These are phyloP conservation scores for Vitis rupestris DNA, from an alignment of 164 flowering plant species.

Conservation along the genomic window DNA sequence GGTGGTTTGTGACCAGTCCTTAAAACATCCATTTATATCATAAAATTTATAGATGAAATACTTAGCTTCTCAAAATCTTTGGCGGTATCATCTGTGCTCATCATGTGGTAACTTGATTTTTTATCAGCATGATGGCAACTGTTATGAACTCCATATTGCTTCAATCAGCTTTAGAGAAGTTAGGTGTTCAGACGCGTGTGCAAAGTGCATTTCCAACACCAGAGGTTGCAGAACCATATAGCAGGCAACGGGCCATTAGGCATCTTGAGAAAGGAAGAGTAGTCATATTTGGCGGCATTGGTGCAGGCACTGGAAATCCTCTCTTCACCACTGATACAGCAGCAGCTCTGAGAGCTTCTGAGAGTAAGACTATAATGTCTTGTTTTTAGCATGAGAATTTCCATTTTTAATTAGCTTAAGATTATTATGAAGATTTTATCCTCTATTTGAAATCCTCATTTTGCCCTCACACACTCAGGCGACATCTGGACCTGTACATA, in stretches of 20 bases:
- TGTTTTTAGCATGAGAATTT: too few relatives aligned
- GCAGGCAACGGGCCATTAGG: constrained; percentile 72
- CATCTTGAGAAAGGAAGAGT: constrained; percentile 97
- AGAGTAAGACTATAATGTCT: constrained; percentile 44
- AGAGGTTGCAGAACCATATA: constrained; percentile 85
- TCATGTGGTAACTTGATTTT: neutral
- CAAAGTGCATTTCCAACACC: constrained; percentile 74
- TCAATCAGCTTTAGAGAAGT: constrained; percentile 83
- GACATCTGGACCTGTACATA: too few relatives aligned
- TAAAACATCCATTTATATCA: too few relatives aligned
- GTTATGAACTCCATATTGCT: constrained; percentile 89
- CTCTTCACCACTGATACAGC: constrained; percentile 89
- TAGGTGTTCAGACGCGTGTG: constrained; percentile 79
- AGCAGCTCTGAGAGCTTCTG: constrained; percentile 91
- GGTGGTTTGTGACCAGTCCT: too few relatives aligned
- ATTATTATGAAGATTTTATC: too few relatives aligned
- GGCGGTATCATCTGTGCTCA: neutral
- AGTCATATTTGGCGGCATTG: constrained; percentile 93
- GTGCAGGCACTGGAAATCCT: constrained; percentile 85
- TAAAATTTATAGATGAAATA: too few relatives aligned
- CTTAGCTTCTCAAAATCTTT: too few relatives aligned
- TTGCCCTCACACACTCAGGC: too few relatives aligned
- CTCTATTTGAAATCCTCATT: too few relatives aligned
- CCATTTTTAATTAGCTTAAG: too few relatives aligned
- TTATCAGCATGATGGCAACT: constrained; percentile 90